Conservation (phyloP, 2,329 filamentous ascomycete species). For the Colletotrichum neosansevieriae region DNA sequence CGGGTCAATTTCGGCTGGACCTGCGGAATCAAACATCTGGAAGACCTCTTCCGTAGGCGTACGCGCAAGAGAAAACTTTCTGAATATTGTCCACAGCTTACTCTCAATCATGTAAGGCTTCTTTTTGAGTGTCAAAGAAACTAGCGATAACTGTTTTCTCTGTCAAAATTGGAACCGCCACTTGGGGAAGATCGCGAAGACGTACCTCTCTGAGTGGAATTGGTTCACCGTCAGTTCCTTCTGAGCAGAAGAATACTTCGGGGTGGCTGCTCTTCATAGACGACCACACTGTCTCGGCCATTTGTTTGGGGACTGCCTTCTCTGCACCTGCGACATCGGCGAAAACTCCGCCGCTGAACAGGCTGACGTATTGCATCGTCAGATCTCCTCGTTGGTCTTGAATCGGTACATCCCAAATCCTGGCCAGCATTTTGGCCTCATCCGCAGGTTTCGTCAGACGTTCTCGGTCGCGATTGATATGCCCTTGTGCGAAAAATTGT, state of each 20-base stretch:
- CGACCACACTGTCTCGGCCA: not conserved
- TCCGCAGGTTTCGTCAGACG: not conserved
- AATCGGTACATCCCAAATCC: not conserved
- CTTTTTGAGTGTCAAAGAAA: not conserved
- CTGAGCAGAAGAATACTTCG: no score
- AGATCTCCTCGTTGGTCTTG: not conserved
- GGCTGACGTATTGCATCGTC: not conserved
- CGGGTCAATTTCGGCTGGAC: not conserved
- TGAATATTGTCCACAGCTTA: not conserved
- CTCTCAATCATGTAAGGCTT: not conserved
- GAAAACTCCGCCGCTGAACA: not conserved
- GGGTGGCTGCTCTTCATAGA: no score
- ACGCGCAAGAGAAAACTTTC: not conserved
- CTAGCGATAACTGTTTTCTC: no score
- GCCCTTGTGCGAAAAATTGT: not conserved
- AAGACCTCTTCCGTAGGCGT: not conserved
- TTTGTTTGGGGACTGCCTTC: not conserved
- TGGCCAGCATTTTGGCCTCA: not conserved
- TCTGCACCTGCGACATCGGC: not conserved
- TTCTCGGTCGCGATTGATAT: not conserved
- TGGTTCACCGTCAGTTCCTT: no score
- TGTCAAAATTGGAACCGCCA: no score
- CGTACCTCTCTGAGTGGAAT: no score
- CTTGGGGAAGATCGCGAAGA: no score
- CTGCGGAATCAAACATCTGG: not conserved